Conservation (phyloP, 352 stramenopile genomes). For the Globisporangium canariense region DNA sequence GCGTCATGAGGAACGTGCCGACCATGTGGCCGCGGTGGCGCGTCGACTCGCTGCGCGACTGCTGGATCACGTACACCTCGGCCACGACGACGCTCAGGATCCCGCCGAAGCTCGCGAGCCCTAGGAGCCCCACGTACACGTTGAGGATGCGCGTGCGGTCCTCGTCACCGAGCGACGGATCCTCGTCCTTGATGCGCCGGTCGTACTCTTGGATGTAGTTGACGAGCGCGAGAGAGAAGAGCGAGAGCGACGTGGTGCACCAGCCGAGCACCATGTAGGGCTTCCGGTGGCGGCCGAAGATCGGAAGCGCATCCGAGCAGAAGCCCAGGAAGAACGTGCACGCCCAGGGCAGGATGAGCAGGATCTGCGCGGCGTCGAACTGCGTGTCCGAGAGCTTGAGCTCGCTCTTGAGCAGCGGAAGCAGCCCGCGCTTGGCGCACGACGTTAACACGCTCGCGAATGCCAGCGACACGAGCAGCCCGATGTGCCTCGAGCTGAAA, state of each 20-base stretch:
- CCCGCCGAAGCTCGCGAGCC: slow-evolving; percentile 45
- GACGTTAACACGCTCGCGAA: slow-evolving; percentile 34
- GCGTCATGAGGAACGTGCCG: slow-evolving; percentile 46
- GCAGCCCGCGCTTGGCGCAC: slow-evolving; percentile 32
- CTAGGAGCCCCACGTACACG: slow-evolving; percentile 38
- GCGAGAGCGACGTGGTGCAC: slow-evolving; percentile 33
- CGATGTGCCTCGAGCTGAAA: slow-evolving; percentile 24
- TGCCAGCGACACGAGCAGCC: slow-evolving; percentile 34
- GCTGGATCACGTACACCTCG: slow-evolving; percentile 55
- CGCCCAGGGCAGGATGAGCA: slow-evolving; percentile 46
- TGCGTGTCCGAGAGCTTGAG: slow-evolving; percentile 32
- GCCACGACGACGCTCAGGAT: slow-evolving; percentile 45
- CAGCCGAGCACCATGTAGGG: slow-evolving; percentile 54
- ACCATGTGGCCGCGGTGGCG: slow-evolving; percentile 30
- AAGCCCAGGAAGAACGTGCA: slow-evolving; percentile 51
- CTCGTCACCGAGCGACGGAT: slow-evolving; percentile 17
- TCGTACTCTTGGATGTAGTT: slow-evolving; percentile 54
- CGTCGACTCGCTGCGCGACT: slow-evolving; percentile 46
- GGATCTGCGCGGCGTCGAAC: slow-evolving; percentile 27
- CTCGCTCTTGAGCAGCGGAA: slow-evolving; percentile 41
- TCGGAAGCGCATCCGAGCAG: slow-evolving; percentile 42
- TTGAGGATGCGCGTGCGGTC: slow-evolving; percentile 33
- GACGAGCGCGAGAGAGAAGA: slow-evolving; percentile 51
- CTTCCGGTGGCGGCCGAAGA: slow-evolving; percentile 48
- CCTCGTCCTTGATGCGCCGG: slow-evolving; percentile 18